A percentile compares a stretch with the other conserved stretches of the same genome.
Conservation (phyloP, 257 asterid genomes). For the Solanum paucissectum region DNA sequence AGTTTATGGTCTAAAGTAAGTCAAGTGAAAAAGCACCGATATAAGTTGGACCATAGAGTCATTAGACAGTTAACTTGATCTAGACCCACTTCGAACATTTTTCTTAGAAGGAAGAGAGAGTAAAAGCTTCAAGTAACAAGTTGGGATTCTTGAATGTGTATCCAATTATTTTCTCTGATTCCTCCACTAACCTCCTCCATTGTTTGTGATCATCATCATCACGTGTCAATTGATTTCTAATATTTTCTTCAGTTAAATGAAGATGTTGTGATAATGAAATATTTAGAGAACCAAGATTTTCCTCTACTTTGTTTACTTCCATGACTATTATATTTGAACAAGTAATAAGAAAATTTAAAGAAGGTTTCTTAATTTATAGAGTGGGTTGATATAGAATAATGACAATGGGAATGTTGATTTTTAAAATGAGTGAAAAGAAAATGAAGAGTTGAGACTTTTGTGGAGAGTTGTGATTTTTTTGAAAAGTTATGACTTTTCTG, state of each 20-base stretch:
- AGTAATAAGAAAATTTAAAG: no score
- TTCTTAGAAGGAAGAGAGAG: slow-evolving; percentile 12
- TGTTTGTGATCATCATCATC: neutral
- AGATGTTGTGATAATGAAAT: neutral
- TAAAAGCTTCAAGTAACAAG: slow-evolving; percentile 23
- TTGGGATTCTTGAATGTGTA: slow-evolving; percentile 21
- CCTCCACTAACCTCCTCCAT: neutral
- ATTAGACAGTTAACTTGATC: no score
- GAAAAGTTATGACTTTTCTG: no score
- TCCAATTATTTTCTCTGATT: slow-evolving; percentile 2
- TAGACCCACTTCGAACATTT: neutral
- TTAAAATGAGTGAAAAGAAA: no score
- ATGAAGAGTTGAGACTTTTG: no score
- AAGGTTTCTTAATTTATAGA: no score
- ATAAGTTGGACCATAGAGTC: no score
- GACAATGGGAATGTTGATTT: no score
- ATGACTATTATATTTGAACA: neutral
- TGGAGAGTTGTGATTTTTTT: no score
- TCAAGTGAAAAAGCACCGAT: no score
- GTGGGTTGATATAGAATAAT: no score
- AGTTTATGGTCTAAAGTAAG: no score
- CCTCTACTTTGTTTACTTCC: neutral
- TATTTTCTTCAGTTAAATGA: neutral
- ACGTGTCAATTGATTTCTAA: neutral
- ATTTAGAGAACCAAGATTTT: neutral